phyloP scores from a whole-genome alignment of 2,329 filamentous ascomycete genomes.

The Aspergillus pseudoviridinutans region DNA sequence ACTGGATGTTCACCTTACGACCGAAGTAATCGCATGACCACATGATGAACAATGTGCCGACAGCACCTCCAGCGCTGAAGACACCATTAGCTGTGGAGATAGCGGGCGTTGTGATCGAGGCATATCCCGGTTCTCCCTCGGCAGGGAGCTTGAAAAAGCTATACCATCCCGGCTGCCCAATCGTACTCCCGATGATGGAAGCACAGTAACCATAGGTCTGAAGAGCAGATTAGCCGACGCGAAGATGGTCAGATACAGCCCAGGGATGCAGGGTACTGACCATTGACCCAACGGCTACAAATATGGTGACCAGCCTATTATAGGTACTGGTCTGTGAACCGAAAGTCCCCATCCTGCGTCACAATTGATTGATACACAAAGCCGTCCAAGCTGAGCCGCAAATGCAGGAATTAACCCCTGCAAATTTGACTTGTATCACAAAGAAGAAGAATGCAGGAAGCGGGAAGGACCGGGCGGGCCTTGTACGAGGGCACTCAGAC shows the following conservation, averaged over 20 bases:
- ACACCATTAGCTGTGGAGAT: constrained; percentile 50
- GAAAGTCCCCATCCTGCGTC: constrained; percentile 25
- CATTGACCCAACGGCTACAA: constrained; percentile 39
- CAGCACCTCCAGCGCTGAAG: constrained; percentile 47
- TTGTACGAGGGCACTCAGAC: background rate
- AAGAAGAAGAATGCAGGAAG: background rate
- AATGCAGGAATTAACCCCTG: constrained; percentile 1
- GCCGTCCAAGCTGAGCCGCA: background rate
- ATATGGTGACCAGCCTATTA: constrained; percentile 37
- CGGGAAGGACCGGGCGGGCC: background rate
- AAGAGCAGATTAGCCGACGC: constrained; percentile 1
- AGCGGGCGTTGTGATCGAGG: constrained; percentile 43
- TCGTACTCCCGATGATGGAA: constrained; percentile 50
- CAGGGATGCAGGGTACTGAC: constrained; percentile 20
- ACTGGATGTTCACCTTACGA: constrained; percentile 45
- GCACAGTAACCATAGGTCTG: constrained; percentile 51
- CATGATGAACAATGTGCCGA: constrained; percentile 48
- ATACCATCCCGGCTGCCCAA: constrained; percentile 53
- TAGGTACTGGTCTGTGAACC: constrained; percentile 36
- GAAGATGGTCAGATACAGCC: background rate
- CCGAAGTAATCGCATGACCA: constrained; percentile 46
- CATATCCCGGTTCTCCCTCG: constrained; percentile 44
- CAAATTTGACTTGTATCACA: background rate
- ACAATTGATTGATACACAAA: background rate
- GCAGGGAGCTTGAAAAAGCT: constrained; percentile 46